Conservation (phyloP, 78 protist species). For the Creolimax fragrantissima region DNA sequence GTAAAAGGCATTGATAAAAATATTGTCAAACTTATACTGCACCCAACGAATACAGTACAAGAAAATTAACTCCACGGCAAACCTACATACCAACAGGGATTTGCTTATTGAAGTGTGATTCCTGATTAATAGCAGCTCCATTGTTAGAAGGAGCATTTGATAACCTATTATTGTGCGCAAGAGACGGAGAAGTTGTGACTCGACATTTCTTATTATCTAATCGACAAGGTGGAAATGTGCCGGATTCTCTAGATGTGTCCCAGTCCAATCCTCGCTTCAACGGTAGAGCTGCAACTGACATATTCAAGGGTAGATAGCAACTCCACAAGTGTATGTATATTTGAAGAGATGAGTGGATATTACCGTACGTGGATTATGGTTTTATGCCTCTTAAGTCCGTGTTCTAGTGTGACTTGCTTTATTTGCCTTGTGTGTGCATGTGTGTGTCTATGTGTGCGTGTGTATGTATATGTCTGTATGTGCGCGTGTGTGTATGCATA, state of each 20-base stretch:
- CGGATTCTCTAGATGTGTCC: not conserved
- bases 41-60: not conserved
- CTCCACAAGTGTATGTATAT: not conserved
- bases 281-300: conserved; percentile 1
- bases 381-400: not conserved
- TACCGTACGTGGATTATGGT: not conserved
- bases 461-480: not conserved
- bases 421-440: not conserved
- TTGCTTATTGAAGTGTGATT: not conserved
- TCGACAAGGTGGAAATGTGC: not conserved
- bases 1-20: too few species aligned
- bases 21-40: too few species aligned
- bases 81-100: not conserved
- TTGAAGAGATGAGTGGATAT: too few species aligned
- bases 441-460: not conserved
- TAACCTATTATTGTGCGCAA: not conserved
- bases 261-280: not conserved
- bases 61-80: too few species aligned
- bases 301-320: not conserved
- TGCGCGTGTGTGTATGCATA: not conserved
- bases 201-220: not conserved
- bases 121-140: not conserved
- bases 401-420: not conserved
- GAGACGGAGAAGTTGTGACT: not conserved
- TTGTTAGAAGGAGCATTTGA: not conserved